Evolutionary conservation across 306 rosid species (phyloP), one percentile per base, ranked within the genome.

Genomic region (Chamaecrista fasciculata): DNA sequence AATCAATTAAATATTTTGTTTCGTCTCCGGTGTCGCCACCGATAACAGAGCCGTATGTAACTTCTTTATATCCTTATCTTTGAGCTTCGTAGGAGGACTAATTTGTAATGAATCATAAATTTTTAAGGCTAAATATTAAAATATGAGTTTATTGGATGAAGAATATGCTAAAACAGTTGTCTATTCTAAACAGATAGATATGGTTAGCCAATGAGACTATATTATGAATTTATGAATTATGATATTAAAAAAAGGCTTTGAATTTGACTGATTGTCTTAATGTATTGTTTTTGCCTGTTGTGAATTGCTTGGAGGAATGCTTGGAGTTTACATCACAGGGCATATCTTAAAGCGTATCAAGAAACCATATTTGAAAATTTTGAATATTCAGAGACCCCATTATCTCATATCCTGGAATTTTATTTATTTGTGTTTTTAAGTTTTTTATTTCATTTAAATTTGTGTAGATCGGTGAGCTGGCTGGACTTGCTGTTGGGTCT

Each of bases 401-500:
- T 48, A n/a, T n/a, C n/a, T n/a, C n/a, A n/a, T n/a, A n/a, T n/a
- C n/a, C n/a, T n/a, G n/a, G n/a, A n/a, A n/a, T n/a, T n/a, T n/a
- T n/a, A n/a, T n/a, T n/a, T n/a, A n/a, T n/a, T n/a, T n/a, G n/a
- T n/a, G 20, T 1, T 46, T 33, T 62, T 47, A 7, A 33, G n/a
- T 1, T 19, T 31, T 57, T 20, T 28, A 29, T 11, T 5, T 18
- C 21, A 56, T 59, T 12, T 1, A 21, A 53, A 31, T 51, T 26
- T n/a, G 0, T 66, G 39, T 80, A 94, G 98, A 75, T 94, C 31
- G 98, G 98, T 21, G 96, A 90, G 78, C 82, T 94, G 73, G 97
- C 96, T 3, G 98, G 98, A 10, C 74, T 90, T 40, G 97, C 97
- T 2, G 72, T 93, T 18, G 98, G 98, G 8, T 64, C 89, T 16